Evolutionary conservation across 179 eudicot genomes (phyloP).

Genomic region (Actinidia polygama): DNA sequence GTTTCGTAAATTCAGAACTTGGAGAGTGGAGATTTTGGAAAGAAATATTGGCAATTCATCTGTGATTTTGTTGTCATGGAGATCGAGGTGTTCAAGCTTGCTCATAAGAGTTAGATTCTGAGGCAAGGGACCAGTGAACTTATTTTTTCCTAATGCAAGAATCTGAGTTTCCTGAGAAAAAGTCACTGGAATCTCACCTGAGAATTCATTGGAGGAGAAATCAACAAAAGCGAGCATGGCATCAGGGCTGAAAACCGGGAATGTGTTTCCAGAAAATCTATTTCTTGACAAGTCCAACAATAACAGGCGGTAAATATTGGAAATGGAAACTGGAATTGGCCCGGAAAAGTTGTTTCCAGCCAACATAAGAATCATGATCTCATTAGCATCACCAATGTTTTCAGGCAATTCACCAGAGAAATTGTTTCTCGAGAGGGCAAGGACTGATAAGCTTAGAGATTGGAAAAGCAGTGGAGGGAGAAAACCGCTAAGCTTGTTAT

Average conservation of each 20-base stretch:
- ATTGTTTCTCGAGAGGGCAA: conserved; percentile 53
- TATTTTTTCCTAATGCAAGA: conserved; percentile 51
- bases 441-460: conserved; percentile 49
- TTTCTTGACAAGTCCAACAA: conserved; percentile 60
- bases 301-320: conserved; percentile 47
- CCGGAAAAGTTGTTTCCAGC: conserved; percentile 58
- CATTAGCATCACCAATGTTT: conserved; percentile 51
- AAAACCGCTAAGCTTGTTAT: conserved; percentile 52
- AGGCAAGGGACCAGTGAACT: conserved; percentile 57
- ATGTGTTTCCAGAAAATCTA: conserved; percentile 48
- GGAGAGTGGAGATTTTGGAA: conserved; percentile 38
- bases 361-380: conserved; percentile 55
- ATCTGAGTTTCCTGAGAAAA: conserved; percentile 38
- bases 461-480: conserved; percentile 54
- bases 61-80: conserved; percentile 53
- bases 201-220: conserved; percentile 48
- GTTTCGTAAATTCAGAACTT: conserved; percentile 56
- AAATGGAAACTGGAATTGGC: conserved; percentile 47
- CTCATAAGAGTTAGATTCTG: conserved; percentile 34
- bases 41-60: conserved; percentile 49
- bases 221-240: conserved; percentile 58
- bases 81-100: conserved; percentile 58
- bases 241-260: conserved; percentile 43
- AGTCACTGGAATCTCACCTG: conserved; percentile 50
- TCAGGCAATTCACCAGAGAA: conserved; percentile 60